These are phyloP conservation scores for Cystobasidium pallidum DNA, from an alignment of 1,284 basidiomycete species.

Conservation along the genomic window DNA sequence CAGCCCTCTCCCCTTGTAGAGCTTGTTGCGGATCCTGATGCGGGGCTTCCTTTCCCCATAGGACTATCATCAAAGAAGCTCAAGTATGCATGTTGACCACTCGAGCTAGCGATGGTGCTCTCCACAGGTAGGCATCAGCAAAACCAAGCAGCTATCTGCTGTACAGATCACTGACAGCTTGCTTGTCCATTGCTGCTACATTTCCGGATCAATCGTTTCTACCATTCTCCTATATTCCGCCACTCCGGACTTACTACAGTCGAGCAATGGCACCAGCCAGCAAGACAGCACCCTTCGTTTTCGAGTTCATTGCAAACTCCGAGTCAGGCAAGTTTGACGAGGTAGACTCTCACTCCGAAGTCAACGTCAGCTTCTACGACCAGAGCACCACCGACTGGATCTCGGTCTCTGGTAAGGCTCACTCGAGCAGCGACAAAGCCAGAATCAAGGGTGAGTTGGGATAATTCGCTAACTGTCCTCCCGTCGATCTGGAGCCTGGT, in stretches of 20 bases:
- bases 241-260: neutral
- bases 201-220: too few species aligned
- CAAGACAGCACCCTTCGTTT: constrained; percentile 40
- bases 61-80: constrained; percentile 35
- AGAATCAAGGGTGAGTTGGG: constrained; percentile 37
- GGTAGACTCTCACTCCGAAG: constrained; percentile 30
- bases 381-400: constrained; percentile 38
- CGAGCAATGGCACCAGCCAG: constrained; percentile 40
- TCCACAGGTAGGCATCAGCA: constrained; percentile 23
- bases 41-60: neutral
- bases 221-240: neutral
- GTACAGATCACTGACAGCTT: neutral
- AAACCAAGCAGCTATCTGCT: neutral
- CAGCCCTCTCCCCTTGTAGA: neutral
- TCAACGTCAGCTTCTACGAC: constrained; percentile 43
- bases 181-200: too few species aligned
- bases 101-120: constrained; percentile 27
- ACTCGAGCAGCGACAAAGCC: constrained; percentile 22
- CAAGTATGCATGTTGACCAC: constrained; percentile 42
- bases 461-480: neutral
- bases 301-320: constrained; percentile 44
- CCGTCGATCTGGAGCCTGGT: neutral
- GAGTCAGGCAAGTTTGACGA: constrained; percentile 43
- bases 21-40: neutral
- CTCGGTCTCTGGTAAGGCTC: constrained; percentile 39